Evolutionary conservation across 495 filamentous ascomycete genomes (phyloP).

Genomic region (Diplogelasinospora grovesii): DNA sequence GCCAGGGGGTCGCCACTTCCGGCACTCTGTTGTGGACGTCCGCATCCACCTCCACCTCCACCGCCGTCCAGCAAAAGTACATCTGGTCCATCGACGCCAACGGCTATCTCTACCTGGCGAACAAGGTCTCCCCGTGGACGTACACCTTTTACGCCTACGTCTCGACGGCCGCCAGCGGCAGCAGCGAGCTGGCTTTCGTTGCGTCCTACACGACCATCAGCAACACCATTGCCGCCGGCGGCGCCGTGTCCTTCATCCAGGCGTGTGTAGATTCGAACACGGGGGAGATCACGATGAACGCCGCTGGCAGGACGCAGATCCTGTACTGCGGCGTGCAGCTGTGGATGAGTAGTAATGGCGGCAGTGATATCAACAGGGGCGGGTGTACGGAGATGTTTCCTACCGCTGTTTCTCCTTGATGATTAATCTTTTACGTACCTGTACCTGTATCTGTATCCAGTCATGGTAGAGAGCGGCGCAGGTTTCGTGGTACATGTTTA

Average conservation of each 20-base stretch:
- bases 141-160: conserved; percentile 9
- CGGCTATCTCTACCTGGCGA: conserved; percentile 5
- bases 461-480: too few relatives aligned
- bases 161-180: not conserved
- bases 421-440: not conserved
- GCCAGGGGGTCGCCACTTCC: not conserved
- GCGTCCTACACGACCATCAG: not conserved
- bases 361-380: conserved; percentile 5
- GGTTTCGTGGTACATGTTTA: too few relatives aligned
- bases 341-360: conserved; percentile 4
- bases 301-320: conserved; percentile 1
- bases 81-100: conserved; percentile 5
- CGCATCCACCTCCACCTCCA: not conserved
- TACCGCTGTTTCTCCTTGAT: not conserved
- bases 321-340: conserved; percentile 3
- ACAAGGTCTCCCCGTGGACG: conserved; percentile 4
- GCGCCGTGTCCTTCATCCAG: not conserved
- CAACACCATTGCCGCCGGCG: not conserved
- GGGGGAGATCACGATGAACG: conserved; percentile 6
- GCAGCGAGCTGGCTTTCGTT: not conserved
- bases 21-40: conserved; percentile 1
- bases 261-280: conserved; percentile 9
- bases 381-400: conserved; percentile 2
- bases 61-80: conserved; percentile 1
- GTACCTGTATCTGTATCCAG: not conserved